Evolutionary conservation across 306 rosid species (phyloP).

Genomic region (Dicorynia guianensis): DNA sequence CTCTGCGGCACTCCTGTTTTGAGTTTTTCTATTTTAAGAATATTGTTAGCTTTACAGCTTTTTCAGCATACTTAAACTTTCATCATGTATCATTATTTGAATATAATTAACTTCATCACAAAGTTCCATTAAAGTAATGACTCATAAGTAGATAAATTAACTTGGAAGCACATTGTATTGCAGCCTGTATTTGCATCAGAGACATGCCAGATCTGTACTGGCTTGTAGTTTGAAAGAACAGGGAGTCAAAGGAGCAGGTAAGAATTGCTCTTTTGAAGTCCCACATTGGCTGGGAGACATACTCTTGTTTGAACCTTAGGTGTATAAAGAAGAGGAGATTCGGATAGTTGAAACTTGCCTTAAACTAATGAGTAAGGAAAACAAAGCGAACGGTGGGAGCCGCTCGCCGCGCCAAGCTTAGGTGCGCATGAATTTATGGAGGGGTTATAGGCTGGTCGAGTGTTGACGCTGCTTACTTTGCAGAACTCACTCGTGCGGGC

Average conservation of each 20-base stretch:
- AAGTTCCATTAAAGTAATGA: too few species aligned
- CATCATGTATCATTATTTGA: too few species aligned
- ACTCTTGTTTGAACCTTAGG: rapidly evolving
- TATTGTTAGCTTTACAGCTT: too few species aligned
- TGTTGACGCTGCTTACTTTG: constrained; percentile 90
- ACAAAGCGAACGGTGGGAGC: constrained; percentile 91
- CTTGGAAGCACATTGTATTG: too few species aligned
- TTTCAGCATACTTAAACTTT: too few species aligned
- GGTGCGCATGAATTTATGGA: constrained; percentile 76
- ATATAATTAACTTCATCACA: too few species aligned
- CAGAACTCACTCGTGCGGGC: constrained; percentile 86
- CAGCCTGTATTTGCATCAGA: too few species aligned
- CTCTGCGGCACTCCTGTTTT: neutral
- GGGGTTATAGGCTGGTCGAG: constrained; percentile 81
- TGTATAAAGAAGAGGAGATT: neutral
- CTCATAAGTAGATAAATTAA: too few species aligned
- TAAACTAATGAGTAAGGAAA: constrained; percentile 98
- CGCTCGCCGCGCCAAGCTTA: constrained; percentile 51
- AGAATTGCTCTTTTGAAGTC: neutral
- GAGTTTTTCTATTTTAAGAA: neutral
- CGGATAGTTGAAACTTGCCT: rapidly evolving
- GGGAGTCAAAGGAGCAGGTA: too few species aligned
- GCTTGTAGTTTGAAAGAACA: too few species aligned
- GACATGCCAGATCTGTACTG: too few species aligned
- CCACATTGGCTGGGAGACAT: constrained; percentile 45